phyloP scores from a whole-genome alignment of 768 basidiomycete genomes.

The Mycena amicta region DNA sequence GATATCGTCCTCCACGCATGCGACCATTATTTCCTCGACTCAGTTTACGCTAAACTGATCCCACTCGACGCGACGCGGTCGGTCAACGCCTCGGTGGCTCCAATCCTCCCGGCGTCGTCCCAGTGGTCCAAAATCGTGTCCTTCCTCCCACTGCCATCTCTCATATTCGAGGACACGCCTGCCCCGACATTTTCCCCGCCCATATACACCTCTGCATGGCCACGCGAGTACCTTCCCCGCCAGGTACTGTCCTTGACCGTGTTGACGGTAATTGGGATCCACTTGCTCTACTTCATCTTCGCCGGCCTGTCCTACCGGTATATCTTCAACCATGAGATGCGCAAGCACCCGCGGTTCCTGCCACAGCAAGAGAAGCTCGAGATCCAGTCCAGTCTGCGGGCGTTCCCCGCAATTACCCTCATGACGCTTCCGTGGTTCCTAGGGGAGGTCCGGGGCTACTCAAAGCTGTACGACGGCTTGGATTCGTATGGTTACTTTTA shows the following conservation, averaged over 20 bases:
- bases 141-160: slow-evolving; percentile 58
- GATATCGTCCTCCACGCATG: slow-evolving; percentile 76
- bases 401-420: slow-evolving; percentile 82
- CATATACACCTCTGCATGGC: slow-evolving; percentile 70
- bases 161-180: slow-evolving; percentile 39
- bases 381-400: slow-evolving; percentile 70
- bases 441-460: slow-evolving; percentile 86
- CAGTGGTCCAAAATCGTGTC: slow-evolving; percentile 60
- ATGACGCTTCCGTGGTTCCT: slow-evolving; percentile 94
- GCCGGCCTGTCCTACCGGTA: slow-evolving; percentile 81
- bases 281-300: slow-evolving; percentile 85
- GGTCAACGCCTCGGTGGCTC: slow-evolving; percentile 42
- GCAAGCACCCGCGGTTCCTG: slow-evolving; percentile 91
- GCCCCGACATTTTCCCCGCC: slow-evolving; percentile 29
- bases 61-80: slow-evolving; percentile 48
- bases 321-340: slow-evolving; percentile 96
- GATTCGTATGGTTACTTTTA: slow-evolving; percentile 82
- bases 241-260: slow-evolving; percentile 72
- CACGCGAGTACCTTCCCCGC: slow-evolving; percentile 79
- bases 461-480: slow-evolving; percentile 75
- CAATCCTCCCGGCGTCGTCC: slow-evolving; percentile 33
- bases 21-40: slow-evolving; percentile 79
- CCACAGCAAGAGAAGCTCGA: slow-evolving; percentile 84
- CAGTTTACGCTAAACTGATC: slow-evolving; percentile 72
- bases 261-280: slow-evolving; percentile 81